Base-by-base conservation (phyloP, 192 early-diverging fungal genomes). In the Phlyctochytrium bullatum region DNA sequence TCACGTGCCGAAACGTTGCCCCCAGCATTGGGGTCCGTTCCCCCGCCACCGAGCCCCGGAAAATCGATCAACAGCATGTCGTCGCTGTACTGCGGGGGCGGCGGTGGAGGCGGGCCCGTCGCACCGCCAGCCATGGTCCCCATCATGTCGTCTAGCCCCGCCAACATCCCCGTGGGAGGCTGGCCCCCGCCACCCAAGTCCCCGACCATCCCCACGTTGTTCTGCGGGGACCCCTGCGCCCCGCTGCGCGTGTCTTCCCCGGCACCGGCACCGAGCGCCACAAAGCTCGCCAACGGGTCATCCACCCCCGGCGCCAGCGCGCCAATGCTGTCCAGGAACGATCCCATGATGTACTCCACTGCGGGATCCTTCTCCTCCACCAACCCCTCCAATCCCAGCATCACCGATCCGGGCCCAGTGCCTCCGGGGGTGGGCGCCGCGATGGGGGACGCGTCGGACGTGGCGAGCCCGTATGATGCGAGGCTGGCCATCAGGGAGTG, bases 51-150 rank as follows among this genome's bases (percentile, higher is more conserved):
- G 40, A 47, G 20, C 20, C 10, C 20, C 40, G 40, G 40, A 47
- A 47, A 73, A 60, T 76, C 68, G 47, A 80, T 25, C 57, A 80
- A 24, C 31, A 80, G 73, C 79, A 80, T 80, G 47, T 80, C 73
- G 30, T 74, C 60, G 67, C 67, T 25, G 57, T 67, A 80, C 31
- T 66, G 58, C 17, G 76, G 24, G 14, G 72, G 66, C 20, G 40
- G 6, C 10, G 40, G 40, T 47, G 40, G 40, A 20, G 6, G 6
- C 20, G 40, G 40, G n/a, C n/a, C n/a, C n/a, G n/a, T n/a, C n/a
- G n/a, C n/a, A n/a, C n/a, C n/a, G n/a, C n/a, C n/a, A n/a, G n/a
- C n/a, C n/a, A n/a, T n/a, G 10, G 40, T 47, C 20, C 20, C 10
- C 10, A 47, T 14, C 40, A 47, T 47, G 40, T 6, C 6, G 40